Evolutionary conservation across 441 rosid genomes (phyloP).

Genomic region (Gossypium schwendimanii): DNA sequence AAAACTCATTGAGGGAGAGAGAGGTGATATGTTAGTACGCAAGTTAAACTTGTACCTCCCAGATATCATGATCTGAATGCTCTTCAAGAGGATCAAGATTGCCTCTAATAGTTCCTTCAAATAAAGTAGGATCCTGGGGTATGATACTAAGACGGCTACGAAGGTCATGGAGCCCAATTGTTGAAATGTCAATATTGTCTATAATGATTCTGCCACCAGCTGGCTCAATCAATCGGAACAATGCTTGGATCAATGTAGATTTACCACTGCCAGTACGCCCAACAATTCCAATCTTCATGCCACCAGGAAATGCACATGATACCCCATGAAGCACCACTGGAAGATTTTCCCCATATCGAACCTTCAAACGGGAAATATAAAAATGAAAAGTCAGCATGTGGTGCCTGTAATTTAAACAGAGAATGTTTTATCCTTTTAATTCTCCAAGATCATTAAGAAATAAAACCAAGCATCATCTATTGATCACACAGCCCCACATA

Average conservation of each 20-base stretch:
- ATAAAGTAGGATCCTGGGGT: slow-evolving; percentile 97
- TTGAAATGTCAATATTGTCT: slow-evolving; percentile 87
- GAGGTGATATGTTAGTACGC: background rate
- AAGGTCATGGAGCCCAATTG: slow-evolving; percentile 92
- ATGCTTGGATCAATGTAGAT: slow-evolving; percentile 94
- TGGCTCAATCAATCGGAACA: slow-evolving; percentile 93
- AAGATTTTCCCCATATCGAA: slow-evolving; percentile 92
- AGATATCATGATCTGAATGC: slow-evolving; percentile 78
- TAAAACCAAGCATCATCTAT: background rate
- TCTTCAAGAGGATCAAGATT: slow-evolving; percentile 98
- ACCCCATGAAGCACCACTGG: slow-evolving; percentile 92
- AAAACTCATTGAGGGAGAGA: background rate
- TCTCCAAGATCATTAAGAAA: background rate
- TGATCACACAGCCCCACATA: background rate
- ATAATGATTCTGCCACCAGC: slow-evolving; percentile 69
- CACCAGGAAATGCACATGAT: slow-evolving; percentile 83
- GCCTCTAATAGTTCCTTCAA: slow-evolving; percentile 88
- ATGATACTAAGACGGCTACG: slow-evolving; percentile 91
- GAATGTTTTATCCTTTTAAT: background rate
- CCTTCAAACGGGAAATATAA: slow-evolving; percentile 32
- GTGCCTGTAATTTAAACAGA: background rate
- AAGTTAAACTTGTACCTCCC: slow-evolving; percentile 17
- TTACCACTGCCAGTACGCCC: slow-evolving; percentile 99
- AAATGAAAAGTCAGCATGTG: slow-evolving; percentile 1
- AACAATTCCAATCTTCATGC: slow-evolving; percentile 93